These are phyloP conservation scores for Diversispora epigaea DNA, from an alignment of 192 early-diverging fungal genomes.

Conservation along the genomic window DNA sequence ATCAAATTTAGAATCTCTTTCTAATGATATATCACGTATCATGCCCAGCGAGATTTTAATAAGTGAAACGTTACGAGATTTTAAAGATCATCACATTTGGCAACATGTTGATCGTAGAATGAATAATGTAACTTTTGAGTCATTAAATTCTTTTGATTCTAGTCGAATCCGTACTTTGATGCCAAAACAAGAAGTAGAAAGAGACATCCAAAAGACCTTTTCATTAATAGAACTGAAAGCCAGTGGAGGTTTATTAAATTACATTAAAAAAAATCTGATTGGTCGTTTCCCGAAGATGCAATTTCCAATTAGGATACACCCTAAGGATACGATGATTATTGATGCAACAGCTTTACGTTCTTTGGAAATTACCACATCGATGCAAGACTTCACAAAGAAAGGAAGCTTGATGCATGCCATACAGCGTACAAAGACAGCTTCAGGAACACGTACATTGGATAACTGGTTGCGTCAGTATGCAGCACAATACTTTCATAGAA, in stretches of 20 bases:
- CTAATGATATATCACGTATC: slow-evolving; percentile 76
- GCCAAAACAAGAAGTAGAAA: slow-evolving; percentile 28
- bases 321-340: slow-evolving; percentile 66
- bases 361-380: slow-evolving; percentile 70
- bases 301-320: slow-evolving; percentile 56
- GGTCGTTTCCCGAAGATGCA: slow-evolving; percentile 62
- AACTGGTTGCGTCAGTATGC: slow-evolving; percentile 55
- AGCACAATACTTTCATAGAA: too few species aligned
- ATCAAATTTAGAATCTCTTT: slow-evolving; percentile 48
- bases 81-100: slow-evolving; percentile 28
- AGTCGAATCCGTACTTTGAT: slow-evolving; percentile 27
- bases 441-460: slow-evolving; percentile 73
- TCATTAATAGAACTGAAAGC: slow-evolving; percentile 34
- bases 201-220: slow-evolving; percentile 24
- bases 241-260: slow-evolving; percentile 62
- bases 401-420: slow-evolving; percentile 72
- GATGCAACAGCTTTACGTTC: slow-evolving; percentile 77
- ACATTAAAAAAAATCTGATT: slow-evolving; percentile 73
- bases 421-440: slow-evolving; percentile 76
- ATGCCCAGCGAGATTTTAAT: slow-evolving; percentile 81
- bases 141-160: slow-evolving; percentile 32
- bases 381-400: slow-evolving; percentile 48
- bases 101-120: not conserved
- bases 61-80: slow-evolving; percentile 28
- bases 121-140: slow-evolving; percentile 8